Evolutionary conservation across 495 filamentous ascomycete genomes (phyloP).

Genomic region (Trichoderma asperelloides): DNA sequence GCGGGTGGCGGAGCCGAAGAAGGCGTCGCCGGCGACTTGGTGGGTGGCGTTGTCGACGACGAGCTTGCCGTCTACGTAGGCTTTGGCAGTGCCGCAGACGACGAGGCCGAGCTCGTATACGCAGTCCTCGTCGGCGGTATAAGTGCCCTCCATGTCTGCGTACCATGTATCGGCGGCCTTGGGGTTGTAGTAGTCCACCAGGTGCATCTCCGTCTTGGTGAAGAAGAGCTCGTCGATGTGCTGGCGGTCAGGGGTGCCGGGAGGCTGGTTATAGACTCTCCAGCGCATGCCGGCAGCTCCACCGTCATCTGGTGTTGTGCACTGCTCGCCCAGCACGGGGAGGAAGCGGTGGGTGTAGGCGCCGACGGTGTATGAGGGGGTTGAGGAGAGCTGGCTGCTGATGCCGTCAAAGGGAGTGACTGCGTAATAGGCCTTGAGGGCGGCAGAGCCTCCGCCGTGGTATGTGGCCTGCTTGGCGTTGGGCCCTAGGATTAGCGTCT

Average conservation of each 20-base stretch:
- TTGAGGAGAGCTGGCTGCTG: conserved; percentile 33
- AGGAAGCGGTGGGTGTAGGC: conserved; percentile 54
- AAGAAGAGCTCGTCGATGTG: conserved; percentile 47
- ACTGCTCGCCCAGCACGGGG: conserved; percentile 41
- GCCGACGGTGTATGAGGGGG: conserved; percentile 43
- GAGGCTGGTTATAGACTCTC: conserved; percentile 50
- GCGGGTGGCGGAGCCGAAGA: conserved; percentile 52
- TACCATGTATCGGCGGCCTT: conserved; percentile 50
- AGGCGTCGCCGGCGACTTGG: conserved; percentile 49
- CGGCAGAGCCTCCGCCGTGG: conserved; percentile 63
- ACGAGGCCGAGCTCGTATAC: conserved; percentile 51
- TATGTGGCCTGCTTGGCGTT: conserved; percentile 62
- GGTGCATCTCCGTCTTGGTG: conserved; percentile 43
- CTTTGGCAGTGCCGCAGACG: conserved; percentile 54
- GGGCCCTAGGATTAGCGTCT: conserved; percentile 50
- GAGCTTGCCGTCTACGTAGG: conserved; percentile 54
- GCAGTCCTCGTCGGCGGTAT: conserved; percentile 45
- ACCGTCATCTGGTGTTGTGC: conserved; percentile 38
- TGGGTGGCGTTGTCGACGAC: conserved; percentile 58
- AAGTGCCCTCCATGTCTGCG: conserved; percentile 51
- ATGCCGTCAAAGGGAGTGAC: conserved; percentile 62
- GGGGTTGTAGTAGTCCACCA: conserved; percentile 56
- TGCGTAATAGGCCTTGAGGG: conserved; percentile 57
- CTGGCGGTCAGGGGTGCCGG: conserved; percentile 33
- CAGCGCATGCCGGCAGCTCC: conserved; percentile 49